Base-by-base conservation (phyloP, 139 green algal species). In the Coelastrella sp. region DNA sequence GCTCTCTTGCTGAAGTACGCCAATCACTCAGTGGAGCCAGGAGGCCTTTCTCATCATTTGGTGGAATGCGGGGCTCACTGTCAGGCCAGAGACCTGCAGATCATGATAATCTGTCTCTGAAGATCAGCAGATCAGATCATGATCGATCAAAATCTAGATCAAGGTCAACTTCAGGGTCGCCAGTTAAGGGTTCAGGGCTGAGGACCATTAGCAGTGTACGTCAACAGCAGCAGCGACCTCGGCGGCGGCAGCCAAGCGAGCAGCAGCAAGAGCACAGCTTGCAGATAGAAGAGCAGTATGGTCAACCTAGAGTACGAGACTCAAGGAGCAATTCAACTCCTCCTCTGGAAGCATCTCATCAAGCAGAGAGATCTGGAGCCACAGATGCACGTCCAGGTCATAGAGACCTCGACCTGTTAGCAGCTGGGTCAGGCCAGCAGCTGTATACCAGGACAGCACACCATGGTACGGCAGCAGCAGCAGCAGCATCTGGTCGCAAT, bases 31-130 rank as follows among this genome's bases (percentile, higher is more conserved):
- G 37, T 21, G 53, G 53, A 32, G 53, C 53, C 17, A 19, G 53
- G 30, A 9, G 19, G 6, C 27, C 17, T 21, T 64, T 64, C 53
- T 64, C 53, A n/a, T 64, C 53, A 9, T 64, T 64, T 27, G 53
- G 53, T 32, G 67, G 67, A 13, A 75, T 75, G 67, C 23, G 41
- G 25, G 71, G 71, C 6, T 79, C 71, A 27, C 41, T 79, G 23
- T 50, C 71, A 25, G 71, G 71, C 2, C 64, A 73, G 64, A 41
- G 27, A 41, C 64, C 32, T 2, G 15, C 32, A 2, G 21, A 21
- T 45, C 27, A 21, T 21, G 21, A 21, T 45, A 30, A 21, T 21
- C 41, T 45, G 53, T 6, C 17, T 3, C 53, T 19, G 6, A 64
- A 64, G 30, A 4, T 63, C 40, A 43, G 41, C 41, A 62, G 71